Percentiles rank a stretch among this genome's conserved stretches.
Evolutionary conservation across 305 asterid species (phyloP).

Genomic region (Plantago coronopus): DNA sequence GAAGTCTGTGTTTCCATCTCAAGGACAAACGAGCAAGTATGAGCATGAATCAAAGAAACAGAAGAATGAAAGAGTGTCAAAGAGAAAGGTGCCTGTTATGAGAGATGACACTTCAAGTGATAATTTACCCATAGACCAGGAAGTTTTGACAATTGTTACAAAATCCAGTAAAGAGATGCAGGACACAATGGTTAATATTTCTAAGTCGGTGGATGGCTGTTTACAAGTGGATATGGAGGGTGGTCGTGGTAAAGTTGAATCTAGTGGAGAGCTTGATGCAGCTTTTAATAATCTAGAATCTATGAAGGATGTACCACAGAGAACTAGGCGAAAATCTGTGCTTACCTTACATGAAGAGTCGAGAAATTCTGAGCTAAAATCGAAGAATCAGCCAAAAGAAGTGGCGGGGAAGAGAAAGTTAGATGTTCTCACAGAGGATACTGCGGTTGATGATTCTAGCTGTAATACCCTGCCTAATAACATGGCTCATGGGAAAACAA

Average conservation of each 20-base stretch:
- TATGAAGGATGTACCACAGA: conserved; percentile 24
- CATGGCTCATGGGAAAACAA: conserved; percentile 6
- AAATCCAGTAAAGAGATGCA: too few species aligned
- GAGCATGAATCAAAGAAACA: too few species aligned
- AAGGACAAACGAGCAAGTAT: neutral
- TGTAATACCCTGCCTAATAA: conserved; percentile 14
- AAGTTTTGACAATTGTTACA: too few species aligned
- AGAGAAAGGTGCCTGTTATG: too few species aligned
- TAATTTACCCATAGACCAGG: too few species aligned
- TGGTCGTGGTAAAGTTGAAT: neutral
- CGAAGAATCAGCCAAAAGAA: conserved; percentile 22
- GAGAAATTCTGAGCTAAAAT: conserved; percentile 19
- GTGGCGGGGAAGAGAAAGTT: conserved; percentile 23
- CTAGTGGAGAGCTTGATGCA: conserved; percentile 13
- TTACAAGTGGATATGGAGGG: too few species aligned
- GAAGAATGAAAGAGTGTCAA: too few species aligned
- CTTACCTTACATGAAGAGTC: conserved; percentile 19
- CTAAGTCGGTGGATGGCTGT: too few species aligned
- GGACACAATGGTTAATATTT: too few species aligned
- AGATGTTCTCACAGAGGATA: conserved; percentile 19
- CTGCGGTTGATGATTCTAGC: conserved; percentile 13
- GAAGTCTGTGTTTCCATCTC: conserved; percentile 25
- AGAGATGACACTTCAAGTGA: too few species aligned
- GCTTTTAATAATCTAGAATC: conserved; percentile 27
- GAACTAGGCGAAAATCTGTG: conserved; percentile 33